A percentile compares a stretch with the other conserved stretches of the same genome.
These are phyloP conservation scores for Eudorina sp. DNA, from an alignment of 139 green algal species.

Conservation along the genomic window DNA sequence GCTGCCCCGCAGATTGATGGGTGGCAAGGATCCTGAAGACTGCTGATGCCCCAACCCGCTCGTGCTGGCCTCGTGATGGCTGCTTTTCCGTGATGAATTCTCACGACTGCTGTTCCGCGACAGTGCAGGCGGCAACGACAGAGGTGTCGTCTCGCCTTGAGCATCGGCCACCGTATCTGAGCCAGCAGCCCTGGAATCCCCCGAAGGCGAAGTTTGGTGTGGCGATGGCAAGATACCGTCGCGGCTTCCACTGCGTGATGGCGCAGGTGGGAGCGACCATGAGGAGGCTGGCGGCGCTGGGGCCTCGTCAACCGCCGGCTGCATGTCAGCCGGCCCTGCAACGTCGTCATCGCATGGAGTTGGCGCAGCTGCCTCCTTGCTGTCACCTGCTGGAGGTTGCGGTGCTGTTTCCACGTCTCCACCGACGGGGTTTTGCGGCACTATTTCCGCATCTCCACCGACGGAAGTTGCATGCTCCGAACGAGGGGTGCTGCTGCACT, in stretches of 20 bases:
- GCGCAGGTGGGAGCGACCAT: background rate
- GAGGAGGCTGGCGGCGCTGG: background rate
- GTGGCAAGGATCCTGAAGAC: background rate
- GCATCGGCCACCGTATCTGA: background rate
- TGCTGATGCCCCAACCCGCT: background rate
- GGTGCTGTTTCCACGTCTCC: background rate
- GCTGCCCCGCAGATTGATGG: slow-evolving; percentile 22
- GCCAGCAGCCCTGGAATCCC: background rate
- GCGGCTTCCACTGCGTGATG: background rate
- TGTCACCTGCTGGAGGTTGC: background rate
- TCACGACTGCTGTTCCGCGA: slow-evolving; percentile 3
- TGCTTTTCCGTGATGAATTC: background rate
- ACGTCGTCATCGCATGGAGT: background rate
- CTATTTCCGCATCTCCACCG: background rate
- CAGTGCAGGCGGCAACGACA: background rate
- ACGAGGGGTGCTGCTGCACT: too few species aligned
- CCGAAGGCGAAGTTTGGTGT: background rate
- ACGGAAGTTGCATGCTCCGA: background rate
- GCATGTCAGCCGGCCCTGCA: background rate
- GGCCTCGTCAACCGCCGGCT: background rate
- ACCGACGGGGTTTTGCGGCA: background rate
- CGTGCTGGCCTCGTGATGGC: slow-evolving; percentile 15
- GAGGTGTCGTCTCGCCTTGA: background rate
- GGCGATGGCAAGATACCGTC: background rate
- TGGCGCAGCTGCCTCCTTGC: background rate